Base-by-base conservation (phyloP, 805 yeast species). In the Dipodascus albidus region DNA sequence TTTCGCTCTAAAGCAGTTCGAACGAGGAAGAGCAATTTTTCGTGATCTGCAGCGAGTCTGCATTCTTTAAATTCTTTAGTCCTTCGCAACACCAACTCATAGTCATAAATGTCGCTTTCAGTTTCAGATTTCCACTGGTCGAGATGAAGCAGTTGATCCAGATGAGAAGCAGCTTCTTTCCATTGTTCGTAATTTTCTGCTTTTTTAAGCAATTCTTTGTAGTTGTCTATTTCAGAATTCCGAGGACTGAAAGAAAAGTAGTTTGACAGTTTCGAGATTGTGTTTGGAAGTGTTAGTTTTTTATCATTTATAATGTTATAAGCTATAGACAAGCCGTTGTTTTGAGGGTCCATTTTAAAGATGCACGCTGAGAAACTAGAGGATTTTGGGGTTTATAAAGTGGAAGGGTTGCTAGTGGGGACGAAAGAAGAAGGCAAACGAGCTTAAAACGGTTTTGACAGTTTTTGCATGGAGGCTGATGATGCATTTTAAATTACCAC, bases 1-100 rank as follows among this genome's bases (percentile, higher is more conserved):
- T 89, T 87, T 57, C 99, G 73, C 1, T 79, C 77, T 86, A 96
- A 85, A 22, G 85, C 80, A 0, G 96, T 91, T 55, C 98, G 69
- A 2, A 93, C 81, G 14, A 87, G 70, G 60, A 86, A 88, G 14
- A 91, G 67, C 33, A 91, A 67, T 47, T 76, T 73, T 53, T 78
- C 71, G 59, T 77, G 78, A 62, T 93, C 86, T 23, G 77, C 74
- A 15, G 69, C 62, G 17, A 65, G 44, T 33, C 97, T 73, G 0
- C 90, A 87, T 1, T 66, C 64, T 47, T 77, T 70, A 73, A 93
- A 70, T 53, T 82, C 83, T 2, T 62, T 58, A 48, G 87, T 69
- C 54, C 81, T 70, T 8, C 67, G 66, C 55, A 70, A 68, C 1
- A 93, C 77, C 48, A 85, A 68, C 53, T 78, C 72, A 62, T 80